phyloP scores from a whole-genome alignment of 176 grass and related monocot genomes.

The Bothriochloa decipiens region DNA sequence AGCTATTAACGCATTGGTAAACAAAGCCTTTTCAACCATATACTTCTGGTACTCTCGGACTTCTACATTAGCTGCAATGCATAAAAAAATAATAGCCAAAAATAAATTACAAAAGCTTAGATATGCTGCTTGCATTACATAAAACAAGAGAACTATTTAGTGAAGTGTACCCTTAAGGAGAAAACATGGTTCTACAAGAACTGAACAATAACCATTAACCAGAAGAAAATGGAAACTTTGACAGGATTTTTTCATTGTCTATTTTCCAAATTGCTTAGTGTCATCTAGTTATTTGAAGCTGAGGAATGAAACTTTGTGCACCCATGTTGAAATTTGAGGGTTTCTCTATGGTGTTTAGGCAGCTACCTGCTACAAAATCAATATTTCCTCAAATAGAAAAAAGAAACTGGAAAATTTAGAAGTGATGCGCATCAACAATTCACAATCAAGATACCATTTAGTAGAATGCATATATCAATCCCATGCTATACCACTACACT shows the following conservation, averaged over 20 bases:
- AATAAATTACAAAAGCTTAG: not conserved
- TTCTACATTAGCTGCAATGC: slow-evolving; percentile 70
- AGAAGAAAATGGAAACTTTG: slow-evolving; percentile 12
- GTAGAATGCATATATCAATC: slow-evolving; percentile 21
- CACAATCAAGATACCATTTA: not conserved
- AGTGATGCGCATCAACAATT: not conserved
- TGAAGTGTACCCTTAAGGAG: not conserved
- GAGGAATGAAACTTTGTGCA: slow-evolving; percentile 11
- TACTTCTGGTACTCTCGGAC: slow-evolving; percentile 69
- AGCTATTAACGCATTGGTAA: slow-evolving; percentile 88
- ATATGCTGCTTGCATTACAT: slow-evolving; percentile 20
- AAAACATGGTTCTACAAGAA: slow-evolving; percentile 32
- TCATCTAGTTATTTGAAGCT: not conserved
- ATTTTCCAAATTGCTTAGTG: slow-evolving; percentile 21
- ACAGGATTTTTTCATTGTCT: not conserved
- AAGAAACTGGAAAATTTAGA: not conserved
- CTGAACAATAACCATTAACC: slow-evolving; percentile 6
- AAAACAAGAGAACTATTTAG: not conserved
- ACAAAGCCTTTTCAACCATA: slow-evolving; percentile 74
- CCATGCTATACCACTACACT: not conserved
- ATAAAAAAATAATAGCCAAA: slow-evolving; percentile 18
- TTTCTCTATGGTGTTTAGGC: not conserved
- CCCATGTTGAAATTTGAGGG: not conserved
- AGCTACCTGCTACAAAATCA: slow-evolving; percentile 5
- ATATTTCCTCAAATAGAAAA: slow-evolving; percentile 18